A percentile compares a stretch with the other conserved stretches of the same genome.
These are phyloP conservation scores for Amoebophrya sp. DNA, from an alignment of 169 alveolate genomes.

Conservation along the genomic window DNA sequence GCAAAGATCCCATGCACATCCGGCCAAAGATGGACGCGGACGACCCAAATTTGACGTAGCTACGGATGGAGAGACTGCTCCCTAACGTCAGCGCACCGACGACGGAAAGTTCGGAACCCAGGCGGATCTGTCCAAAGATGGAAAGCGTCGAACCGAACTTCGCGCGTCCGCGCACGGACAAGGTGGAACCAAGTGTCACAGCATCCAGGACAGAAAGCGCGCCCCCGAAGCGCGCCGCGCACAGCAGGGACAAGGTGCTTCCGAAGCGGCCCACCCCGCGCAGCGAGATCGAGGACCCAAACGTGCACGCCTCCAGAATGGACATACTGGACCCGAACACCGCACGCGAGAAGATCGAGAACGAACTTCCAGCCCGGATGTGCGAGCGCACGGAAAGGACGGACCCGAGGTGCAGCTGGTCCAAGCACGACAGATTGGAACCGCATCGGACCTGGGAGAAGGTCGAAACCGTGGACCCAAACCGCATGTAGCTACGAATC, in stretches of 20 bases:
- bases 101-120: slow-evolving; percentile 3
- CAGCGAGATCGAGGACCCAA: slow-evolving; percentile 14
- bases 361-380: background rate
- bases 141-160: slow-evolving; percentile 22
- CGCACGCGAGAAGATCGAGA: slow-evolving; percentile 27
- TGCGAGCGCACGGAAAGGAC: slow-evolving; percentile 23
- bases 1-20: background rate
- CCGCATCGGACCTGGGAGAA: background rate
- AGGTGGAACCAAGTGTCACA: background rate
- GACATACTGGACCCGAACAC: background rate
- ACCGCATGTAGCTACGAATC: background rate
- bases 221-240: slow-evolving; percentile 22
- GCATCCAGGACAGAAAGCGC: slow-evolving; percentile 10
- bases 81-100: background rate
- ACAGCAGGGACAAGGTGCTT: background rate
- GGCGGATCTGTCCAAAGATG: background rate
- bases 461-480: background rate
- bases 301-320: background rate
- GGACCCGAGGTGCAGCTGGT: background rate
- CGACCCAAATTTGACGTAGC: background rate
- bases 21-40: background rate
- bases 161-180: slow-evolving; percentile 25
- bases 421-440: background rate
- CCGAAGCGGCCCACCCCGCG: slow-evolving; percentile 5
- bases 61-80: slow-evolving; percentile 1